These are phyloP conservation scores for Hypoxylon intermedium DNA, from an alignment of 495 filamentous ascomycete species.

Conservation along the genomic window DNA sequence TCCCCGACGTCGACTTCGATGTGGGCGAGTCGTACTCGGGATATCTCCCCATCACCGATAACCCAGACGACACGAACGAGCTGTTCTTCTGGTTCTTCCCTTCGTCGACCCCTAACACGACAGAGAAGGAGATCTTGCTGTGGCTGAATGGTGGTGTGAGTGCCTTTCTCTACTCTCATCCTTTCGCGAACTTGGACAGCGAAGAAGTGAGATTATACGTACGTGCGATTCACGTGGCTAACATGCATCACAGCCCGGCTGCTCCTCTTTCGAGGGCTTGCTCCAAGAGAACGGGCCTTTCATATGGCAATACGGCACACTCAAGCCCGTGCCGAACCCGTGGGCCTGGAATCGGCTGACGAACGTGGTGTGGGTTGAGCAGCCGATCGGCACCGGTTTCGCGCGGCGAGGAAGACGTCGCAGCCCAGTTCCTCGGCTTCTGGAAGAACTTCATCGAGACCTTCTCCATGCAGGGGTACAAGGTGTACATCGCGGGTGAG, in stretches of 20 bases:
- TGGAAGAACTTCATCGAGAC: slow-evolving; percentile 74
- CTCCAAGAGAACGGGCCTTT: slow-evolving; percentile 73
- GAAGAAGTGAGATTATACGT: not conserved
- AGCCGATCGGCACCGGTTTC: slow-evolving; percentile 80
- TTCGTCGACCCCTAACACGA: slow-evolving; percentile 53
- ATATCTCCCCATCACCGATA: slow-evolving; percentile 68
- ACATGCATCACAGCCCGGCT: slow-evolving; percentile 54
- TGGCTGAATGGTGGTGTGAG: slow-evolving; percentile 60
- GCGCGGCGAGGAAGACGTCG: slow-evolving; percentile 71
- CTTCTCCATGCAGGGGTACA: slow-evolving; percentile 68
- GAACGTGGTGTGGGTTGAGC: slow-evolving; percentile 73
- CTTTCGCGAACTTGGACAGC: not conserved
- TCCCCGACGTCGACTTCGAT: slow-evolving; percentile 79
- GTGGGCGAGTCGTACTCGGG: slow-evolving; percentile 83
- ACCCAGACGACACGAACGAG: slow-evolving; percentile 60
- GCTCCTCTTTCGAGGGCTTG: slow-evolving; percentile 71
- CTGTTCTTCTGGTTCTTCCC: slow-evolving; percentile 85
- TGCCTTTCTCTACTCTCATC: not conserved
- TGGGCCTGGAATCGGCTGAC: slow-evolving; percentile 74
- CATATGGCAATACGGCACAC: slow-evolving; percentile 66
- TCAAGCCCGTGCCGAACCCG: slow-evolving; percentile 63
- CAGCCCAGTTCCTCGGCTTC: slow-evolving; percentile 73
- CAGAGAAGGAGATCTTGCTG: slow-evolving; percentile 71
- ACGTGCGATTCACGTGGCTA: not conserved
- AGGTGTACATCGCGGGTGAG: slow-evolving; percentile 74